Conservation (phyloP, 2,329 filamentous ascomycete genomes). For the Fusarium aywerte region DNA sequence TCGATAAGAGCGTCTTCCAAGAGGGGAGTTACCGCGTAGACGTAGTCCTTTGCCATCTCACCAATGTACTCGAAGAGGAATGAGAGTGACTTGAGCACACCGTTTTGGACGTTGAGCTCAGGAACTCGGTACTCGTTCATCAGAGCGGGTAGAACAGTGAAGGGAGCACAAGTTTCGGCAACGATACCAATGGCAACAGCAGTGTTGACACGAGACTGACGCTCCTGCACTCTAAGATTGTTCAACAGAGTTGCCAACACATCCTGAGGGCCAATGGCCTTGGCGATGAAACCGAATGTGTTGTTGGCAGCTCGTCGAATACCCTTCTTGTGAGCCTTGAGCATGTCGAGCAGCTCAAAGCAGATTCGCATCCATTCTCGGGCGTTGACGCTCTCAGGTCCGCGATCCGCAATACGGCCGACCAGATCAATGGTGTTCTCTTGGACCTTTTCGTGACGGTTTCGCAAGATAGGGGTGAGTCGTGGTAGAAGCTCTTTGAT, state of each 20-base stretch:
- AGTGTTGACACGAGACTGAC: conserved; percentile 97
- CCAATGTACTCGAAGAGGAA: conserved; percentile 99
- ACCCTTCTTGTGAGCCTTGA: conserved; percentile 99
- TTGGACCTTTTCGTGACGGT: conserved; percentile 98
- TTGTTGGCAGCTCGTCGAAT: conserved; percentile 98
- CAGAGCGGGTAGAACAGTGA: conserved; percentile 95
- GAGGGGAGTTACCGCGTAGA: conserved; percentile 95
- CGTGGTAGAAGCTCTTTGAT: conserved; percentile 96
- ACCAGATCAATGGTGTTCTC: conserved; percentile 99
- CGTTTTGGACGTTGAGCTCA: conserved; percentile 98
- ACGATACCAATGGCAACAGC: conserved; percentile 99
- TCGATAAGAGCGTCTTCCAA: conserved; percentile 98
- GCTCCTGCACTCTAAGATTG: conserved; percentile 96
- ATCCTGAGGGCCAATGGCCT: conserved; percentile 97
- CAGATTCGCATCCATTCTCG: conserved; percentile 99
- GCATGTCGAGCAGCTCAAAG: conserved; percentile 98
- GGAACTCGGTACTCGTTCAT: conserved; percentile 99
- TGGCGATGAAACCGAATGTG: conserved; percentile 99
- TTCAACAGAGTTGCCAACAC: conserved; percentile 95
- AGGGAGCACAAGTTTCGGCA: conserved; percentile 96
- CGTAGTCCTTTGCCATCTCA: conserved; percentile 99
- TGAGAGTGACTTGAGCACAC: conserved; percentile 94
- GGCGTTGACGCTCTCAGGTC: conserved; percentile 94
- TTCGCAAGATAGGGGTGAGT: conserved; percentile 96
- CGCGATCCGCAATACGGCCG: conserved; percentile 95